These are phyloP conservation scores for Talaromyces atroroseus DNA, from an alignment of 2,329 filamentous ascomycete genomes.

Conservation along the genomic window DNA sequence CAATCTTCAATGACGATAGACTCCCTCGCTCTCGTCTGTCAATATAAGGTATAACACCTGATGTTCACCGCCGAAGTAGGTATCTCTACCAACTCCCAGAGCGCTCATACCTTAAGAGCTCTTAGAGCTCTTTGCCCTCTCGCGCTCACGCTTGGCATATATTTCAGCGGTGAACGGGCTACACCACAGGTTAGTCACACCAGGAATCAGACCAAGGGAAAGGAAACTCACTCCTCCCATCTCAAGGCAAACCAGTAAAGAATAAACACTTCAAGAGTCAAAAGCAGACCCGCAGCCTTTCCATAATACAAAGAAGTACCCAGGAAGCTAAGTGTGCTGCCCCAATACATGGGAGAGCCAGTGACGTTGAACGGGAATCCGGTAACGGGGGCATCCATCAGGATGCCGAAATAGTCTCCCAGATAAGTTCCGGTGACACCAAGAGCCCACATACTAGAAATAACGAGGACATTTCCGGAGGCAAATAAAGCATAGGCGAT, in stretches of 20 bases:
- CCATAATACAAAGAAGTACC: constrained; percentile 79
- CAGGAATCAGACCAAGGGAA: constrained; percentile 4
- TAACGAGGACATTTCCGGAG: constrained; percentile 74
- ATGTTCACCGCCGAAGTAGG: background rate
- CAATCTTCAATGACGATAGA: background rate
- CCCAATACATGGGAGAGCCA: constrained; percentile 92
- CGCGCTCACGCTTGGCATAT: constrained; percentile 65
- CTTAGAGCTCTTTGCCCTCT: constrained; percentile 36
- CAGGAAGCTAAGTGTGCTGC: constrained; percentile 85
- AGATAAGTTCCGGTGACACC: constrained; percentile 94
- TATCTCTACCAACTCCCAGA: background rate
- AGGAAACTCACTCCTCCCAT: constrained; percentile 66
- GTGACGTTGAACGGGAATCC: constrained; percentile 94
- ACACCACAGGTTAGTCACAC: background rate
- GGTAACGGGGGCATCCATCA: constrained; percentile 92
- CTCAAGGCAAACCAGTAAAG: constrained; percentile 75
- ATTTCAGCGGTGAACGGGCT: constrained; percentile 85
- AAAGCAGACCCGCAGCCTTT: constrained; percentile 75
- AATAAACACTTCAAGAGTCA: constrained; percentile 68
- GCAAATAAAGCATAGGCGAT: constrained; percentile 67
- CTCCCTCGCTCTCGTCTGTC: background rate
- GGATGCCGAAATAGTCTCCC: constrained; percentile 96
- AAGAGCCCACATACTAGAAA: constrained; percentile 84
- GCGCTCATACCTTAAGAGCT: constrained; percentile 23
- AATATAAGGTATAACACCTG: background rate